These are phyloP conservation scores for Tetrapisispora taiwanensis DNA, from an alignment of 805 yeast genomes.

Conservation along the genomic window DNA sequence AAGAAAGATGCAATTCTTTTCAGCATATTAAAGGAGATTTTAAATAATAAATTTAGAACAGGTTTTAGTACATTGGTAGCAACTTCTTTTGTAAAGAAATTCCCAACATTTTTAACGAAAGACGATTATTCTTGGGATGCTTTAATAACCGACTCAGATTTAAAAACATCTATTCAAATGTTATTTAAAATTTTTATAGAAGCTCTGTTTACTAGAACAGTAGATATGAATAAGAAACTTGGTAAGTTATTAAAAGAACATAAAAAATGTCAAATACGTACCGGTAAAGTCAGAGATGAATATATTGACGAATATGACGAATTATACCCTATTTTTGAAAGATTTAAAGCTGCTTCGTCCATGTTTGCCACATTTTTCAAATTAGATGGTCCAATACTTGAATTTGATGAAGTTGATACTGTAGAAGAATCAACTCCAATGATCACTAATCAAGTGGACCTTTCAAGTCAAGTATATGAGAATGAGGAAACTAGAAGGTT, in stretches of 20 bases:
- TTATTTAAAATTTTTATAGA: constrained; percentile 36
- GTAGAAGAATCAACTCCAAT: constrained; percentile 19
- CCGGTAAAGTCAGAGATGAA: constrained; percentile 46
- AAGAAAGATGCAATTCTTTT: constrained; percentile 34
- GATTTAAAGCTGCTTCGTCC: constrained; percentile 35
- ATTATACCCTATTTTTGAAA: constrained; percentile 32
- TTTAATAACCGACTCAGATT: constrained; percentile 22
- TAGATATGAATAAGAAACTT: constrained; percentile 30
- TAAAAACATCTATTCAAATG: constrained; percentile 26
- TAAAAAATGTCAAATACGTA: constrained; percentile 49
- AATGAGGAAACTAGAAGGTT: constrained; percentile 55
- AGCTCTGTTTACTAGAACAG: constrained; percentile 33
- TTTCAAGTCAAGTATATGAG: constrained; percentile 43
- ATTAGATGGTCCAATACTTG: constrained; percentile 31
- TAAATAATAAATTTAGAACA: constrained; percentile 32
- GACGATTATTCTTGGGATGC: constrained; percentile 19
- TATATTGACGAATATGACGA: constrained; percentile 30
- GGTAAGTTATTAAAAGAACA: constrained; percentile 32
- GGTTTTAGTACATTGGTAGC: constrained; percentile 34
- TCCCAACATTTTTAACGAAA: constrained; percentile 28
- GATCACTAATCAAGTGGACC: constrained; percentile 17
- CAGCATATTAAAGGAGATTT: constrained; percentile 36
- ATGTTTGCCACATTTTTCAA: constrained; percentile 35
- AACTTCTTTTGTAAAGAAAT: constrained; percentile 41
- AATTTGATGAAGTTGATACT: constrained; percentile 18